phyloP scores from a whole-genome alignment of 345 rosid species.

The Jatropha curcas region DNA sequence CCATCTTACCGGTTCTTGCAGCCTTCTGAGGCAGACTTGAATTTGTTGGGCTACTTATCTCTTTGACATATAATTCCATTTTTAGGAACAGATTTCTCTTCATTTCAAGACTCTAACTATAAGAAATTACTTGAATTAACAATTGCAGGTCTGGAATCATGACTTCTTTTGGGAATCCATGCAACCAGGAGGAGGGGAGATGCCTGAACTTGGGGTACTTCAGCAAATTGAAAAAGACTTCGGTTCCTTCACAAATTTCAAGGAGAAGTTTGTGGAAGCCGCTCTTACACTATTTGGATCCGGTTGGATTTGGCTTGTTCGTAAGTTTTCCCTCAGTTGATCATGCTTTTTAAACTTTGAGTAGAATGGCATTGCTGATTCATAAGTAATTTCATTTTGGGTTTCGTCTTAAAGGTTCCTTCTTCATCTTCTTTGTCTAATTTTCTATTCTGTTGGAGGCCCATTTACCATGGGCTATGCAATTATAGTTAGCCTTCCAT shows the following conservation, averaged over 20 bases:
- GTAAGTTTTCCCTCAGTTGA: conserved; percentile 45
- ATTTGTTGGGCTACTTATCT: not conserved
- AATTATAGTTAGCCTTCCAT: not conserved
- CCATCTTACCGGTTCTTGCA: not conserved
- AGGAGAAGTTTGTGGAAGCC: conserved; percentile 61
- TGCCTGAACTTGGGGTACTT: conserved; percentile 76
- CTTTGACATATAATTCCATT: not conserved
- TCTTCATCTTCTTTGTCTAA: no score
- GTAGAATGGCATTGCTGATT: conserved; percentile 4
- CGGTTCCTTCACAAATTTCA: conserved; percentile 77
- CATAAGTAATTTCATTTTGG: not conserved
- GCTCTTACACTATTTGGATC: conserved; percentile 81
- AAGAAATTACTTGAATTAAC: conserved; percentile 4
- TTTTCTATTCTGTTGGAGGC: not conserved
- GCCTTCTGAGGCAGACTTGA: not conserved
- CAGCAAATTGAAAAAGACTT: conserved; percentile 94
- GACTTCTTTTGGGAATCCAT: conserved; percentile 98
- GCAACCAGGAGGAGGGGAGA: conserved; percentile 90
- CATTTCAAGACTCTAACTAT: not conserved
- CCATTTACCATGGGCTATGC: not conserved
- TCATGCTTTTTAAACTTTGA: not conserved
- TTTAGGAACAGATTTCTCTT: not conserved
- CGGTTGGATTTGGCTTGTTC: conserved; percentile 95
- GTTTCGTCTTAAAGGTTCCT: not conserved
- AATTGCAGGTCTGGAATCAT: conserved; percentile 83